Conservation (phyloP, 2,329 filamentous ascomycete genomes). For the Monosporascus sp. region DNA sequence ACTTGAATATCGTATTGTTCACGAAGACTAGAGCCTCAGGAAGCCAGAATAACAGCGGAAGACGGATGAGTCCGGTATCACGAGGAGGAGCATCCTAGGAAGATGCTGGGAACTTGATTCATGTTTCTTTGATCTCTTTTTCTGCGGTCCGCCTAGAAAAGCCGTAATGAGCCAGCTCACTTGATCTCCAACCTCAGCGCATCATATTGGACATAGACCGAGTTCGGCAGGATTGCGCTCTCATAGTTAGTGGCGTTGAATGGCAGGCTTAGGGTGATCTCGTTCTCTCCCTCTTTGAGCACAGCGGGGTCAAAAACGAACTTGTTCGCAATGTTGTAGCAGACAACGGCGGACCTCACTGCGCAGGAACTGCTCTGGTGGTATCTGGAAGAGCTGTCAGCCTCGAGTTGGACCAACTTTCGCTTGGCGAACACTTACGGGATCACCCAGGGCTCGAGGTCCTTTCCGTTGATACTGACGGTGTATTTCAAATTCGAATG, state of each 20-base stretch:
- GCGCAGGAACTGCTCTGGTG: slow-evolving; percentile 56
- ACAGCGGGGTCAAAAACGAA: slow-evolving; percentile 49
- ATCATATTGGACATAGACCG: slow-evolving; percentile 62
- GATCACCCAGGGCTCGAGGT: slow-evolving; percentile 50
- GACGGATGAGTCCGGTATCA: too few relatives aligned
- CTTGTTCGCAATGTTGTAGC: slow-evolving; percentile 58
- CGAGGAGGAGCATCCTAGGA: too few relatives aligned
- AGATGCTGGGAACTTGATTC: too few relatives aligned
- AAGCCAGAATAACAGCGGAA: too few relatives aligned
- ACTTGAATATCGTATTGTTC: not conserved
- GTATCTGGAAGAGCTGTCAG: slow-evolving; percentile 25
- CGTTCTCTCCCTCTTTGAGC: slow-evolving; percentile 49
- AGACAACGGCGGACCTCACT: slow-evolving; percentile 54
- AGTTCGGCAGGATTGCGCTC: slow-evolving; percentile 48
- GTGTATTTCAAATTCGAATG: slow-evolving; percentile 49
- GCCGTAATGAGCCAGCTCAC: not conserved
- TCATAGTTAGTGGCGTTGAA: slow-evolving; percentile 56
- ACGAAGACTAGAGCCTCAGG: too few relatives aligned
- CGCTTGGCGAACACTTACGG: slow-evolving; percentile 28
- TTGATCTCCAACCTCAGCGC: slow-evolving; percentile 54
- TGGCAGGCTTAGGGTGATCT: slow-evolving; percentile 53
- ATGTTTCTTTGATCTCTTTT: too few relatives aligned
- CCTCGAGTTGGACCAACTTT: not conserved
- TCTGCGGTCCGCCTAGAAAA: too few relatives aligned
- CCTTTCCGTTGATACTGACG: slow-evolving; percentile 34